phyloP scores from a whole-genome alignment of 208 protist genomes.

The Acanthamoeba triangularis region DNA sequence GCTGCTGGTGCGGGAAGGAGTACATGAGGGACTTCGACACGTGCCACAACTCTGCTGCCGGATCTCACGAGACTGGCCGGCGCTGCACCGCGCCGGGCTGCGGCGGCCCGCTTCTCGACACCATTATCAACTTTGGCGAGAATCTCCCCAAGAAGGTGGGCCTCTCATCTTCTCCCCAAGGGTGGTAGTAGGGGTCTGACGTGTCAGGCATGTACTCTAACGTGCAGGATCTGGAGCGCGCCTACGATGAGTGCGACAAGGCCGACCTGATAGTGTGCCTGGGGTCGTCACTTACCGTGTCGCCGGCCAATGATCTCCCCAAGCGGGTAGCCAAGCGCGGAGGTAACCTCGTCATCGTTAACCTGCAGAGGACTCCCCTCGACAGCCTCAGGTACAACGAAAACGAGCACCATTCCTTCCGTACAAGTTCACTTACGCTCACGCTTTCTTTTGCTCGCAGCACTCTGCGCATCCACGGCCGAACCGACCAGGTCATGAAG shows the following conservation, averaged over 20 bases:
- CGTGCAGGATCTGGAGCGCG: not conserved
- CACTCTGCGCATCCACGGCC: conserved; percentile 31
- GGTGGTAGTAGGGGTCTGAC: too few species aligned
- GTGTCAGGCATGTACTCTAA: not conserved
- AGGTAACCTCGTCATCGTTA: conserved; percentile 50
- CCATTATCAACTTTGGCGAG: conserved; percentile 82
- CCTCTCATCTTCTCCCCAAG: not conserved
- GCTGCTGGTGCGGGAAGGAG: conserved; percentile 75
- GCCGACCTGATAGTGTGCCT: conserved; percentile 74
- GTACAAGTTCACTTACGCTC: not conserved
- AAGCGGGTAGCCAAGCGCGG: conserved; percentile 51
- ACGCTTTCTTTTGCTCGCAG: not conserved
- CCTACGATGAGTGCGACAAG: conserved; percentile 45
- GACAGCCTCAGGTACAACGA: conserved; percentile 14
- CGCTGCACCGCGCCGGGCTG: conserved; percentile 62
- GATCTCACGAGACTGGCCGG: conserved; percentile 61
- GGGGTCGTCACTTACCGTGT: conserved; percentile 74
- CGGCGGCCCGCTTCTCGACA: conserved; percentile 68
- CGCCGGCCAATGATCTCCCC: conserved; percentile 75
- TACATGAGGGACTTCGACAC: conserved; percentile 79
- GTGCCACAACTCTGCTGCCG: not conserved
- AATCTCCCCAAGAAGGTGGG: conserved; percentile 60
- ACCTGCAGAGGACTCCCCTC: conserved; percentile 74
- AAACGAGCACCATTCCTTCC: not conserved
- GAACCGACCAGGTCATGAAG: conserved; percentile 53